Percentiles rank a stretch among this genome's conserved stretches.
Conservation (phyloP, 805 yeast species). For the Candida fluviatilis region DNA sequence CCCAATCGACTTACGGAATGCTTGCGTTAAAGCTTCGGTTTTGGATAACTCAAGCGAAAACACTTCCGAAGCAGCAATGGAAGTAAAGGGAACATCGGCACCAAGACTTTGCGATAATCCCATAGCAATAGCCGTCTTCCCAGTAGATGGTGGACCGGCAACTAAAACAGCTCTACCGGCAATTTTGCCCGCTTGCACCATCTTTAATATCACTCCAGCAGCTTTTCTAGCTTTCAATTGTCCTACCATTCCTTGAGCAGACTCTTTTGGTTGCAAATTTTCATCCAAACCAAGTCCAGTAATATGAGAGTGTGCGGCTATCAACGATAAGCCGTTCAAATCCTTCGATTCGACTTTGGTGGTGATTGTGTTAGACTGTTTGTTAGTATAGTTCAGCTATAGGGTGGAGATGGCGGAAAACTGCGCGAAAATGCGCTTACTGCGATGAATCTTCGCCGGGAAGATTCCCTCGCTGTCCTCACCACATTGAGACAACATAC, state of each 20-base stretch:
- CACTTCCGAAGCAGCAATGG: constrained; percentile 91
- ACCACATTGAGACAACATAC: too few relatives aligned
- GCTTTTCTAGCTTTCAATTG: constrained; percentile 94
- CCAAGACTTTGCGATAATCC: constrained; percentile 78
- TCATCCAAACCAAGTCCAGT: constrained; percentile 96
- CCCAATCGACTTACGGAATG: constrained; percentile 94
- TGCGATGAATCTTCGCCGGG: too few relatives aligned
- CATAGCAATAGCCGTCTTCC: constrained; percentile 97
- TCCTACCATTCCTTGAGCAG: constrained; percentile 95
- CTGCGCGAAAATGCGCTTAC: neutral
- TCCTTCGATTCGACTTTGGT: constrained; percentile 33
- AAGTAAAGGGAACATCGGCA: constrained; percentile 87
- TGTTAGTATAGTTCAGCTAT: neutral
- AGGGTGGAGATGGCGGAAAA: neutral
- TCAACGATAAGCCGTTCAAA: constrained; percentile 54
- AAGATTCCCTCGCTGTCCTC: too few relatives aligned
- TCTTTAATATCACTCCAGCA: constrained; percentile 87
- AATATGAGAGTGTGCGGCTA: constrained; percentile 98
- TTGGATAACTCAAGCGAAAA: constrained; percentile 88
- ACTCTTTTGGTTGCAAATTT: constrained; percentile 71
- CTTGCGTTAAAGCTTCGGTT: constrained; percentile 95
- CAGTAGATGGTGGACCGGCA: constrained; percentile 99
- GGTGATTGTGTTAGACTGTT: constrained; percentile 21
- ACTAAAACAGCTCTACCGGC: constrained; percentile 94
- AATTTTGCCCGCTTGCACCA: constrained; percentile 90